Base-by-base conservation (phyloP, 2,329 filamentous ascomycete genomes). In the Talaromyces pinophilus region DNA sequence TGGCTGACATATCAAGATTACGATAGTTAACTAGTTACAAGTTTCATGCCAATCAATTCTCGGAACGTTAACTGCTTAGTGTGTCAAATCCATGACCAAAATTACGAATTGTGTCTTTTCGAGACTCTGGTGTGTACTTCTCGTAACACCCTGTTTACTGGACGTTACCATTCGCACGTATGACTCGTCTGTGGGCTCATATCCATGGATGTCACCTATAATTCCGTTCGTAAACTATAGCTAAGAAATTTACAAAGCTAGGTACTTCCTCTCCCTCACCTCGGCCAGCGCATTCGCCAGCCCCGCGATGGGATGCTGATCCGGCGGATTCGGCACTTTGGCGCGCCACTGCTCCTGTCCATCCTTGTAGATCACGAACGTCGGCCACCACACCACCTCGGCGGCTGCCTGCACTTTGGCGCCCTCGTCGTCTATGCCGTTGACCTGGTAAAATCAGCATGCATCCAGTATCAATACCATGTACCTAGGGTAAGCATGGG, bases 281-380 rank as follows among this genome's bases (percentile, higher is more conserved):
- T n/a, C 44, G 15, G 11, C 57, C 15, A 60, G 7, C 5, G 57
- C 22, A 48, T 5, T 46, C n/a, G 57, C 40, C 25, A 60, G 28
- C 13, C 15, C 57, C 17, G 57, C 15, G 15, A 46, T 60, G 13
- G 30, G 46, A 54, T 62, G 60, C 46, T 62, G 30, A 15, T 62
- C 44, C 10, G 60, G 60, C 4, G 60, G 60, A 50, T 62, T 62
- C 15, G 60, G 60, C 28, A 62, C 60, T 54, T 62, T 62, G 17
- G 19, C 60, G 35, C 46, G 60, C 60, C 60, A 62, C 28, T 62
- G 30, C 44, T 62, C 46, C 30, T 62, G 44, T 25, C 60, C 60
- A 19, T 62, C 30, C 1, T 54, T 35, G 13, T 62, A 54, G 4
- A 62, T 38, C 13, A 62, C 46, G 15, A 62, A 62, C 1, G 60